phyloP scores from a whole-genome alignment of 768 basidiomycete genomes.

The Mycena albidolilacea region DNA sequence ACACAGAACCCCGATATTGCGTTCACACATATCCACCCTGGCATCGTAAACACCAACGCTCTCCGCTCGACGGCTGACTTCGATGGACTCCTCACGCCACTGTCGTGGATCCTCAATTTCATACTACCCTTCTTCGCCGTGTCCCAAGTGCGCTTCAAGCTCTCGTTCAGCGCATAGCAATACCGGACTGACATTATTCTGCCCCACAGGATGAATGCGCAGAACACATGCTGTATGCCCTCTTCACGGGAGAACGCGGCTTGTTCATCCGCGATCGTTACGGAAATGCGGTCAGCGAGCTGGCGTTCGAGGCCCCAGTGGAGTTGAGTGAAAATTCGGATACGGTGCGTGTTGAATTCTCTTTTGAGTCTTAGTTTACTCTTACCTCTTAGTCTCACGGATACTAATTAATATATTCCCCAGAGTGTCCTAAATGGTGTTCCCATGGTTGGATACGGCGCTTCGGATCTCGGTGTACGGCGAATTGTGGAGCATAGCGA shows the following conservation, averaged over 20 bases:
- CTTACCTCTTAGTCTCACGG: no score
- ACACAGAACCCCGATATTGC: constrained; percentile 39
- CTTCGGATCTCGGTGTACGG: constrained; percentile 29
- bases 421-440: constrained; percentile 34
- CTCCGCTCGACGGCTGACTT: constrained; percentile 2
- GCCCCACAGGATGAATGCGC: constrained; percentile 6
- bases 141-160: constrained; percentile 21
- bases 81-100: constrained; percentile 33
- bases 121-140: constrained; percentile 25
- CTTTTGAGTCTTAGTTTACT: no score
- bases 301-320: constrained; percentile 23
- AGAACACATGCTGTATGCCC: constrained; percentile 41
- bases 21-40: constrained; percentile 47
- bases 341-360: constrained; percentile 18
- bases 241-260: constrained; percentile 29
- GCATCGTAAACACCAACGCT: constrained; percentile 39
- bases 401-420: no score
- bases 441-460: constrained; percentile 31
- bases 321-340: constrained; percentile 12
- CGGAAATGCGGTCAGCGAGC: constrained; percentile 28
- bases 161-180: not conserved
- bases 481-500: constrained; percentile 27
- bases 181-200: not conserved
- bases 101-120: constrained; percentile 30
- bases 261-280: constrained; percentile 25